phyloP scores from a whole-genome alignment of 768 basidiomycete species.

The Xerocomellus dryophilus region DNA sequence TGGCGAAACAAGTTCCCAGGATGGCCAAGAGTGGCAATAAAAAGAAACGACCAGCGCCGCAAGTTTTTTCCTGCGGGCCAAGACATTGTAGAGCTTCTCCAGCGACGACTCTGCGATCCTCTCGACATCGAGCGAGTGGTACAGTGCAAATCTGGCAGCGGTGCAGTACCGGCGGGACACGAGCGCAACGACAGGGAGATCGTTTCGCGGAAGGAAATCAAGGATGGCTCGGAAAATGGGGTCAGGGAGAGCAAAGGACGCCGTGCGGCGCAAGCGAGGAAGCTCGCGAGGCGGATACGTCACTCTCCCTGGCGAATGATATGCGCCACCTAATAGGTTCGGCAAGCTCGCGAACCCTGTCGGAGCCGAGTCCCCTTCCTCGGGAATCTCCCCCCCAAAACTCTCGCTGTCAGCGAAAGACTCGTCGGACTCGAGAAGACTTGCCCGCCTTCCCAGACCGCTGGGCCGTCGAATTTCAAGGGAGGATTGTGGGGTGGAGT shows the following conservation, averaged over 20 bases:
- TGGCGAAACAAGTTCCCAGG: conserved; percentile 4
- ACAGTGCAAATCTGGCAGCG: conserved; percentile 22
- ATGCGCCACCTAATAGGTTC: conserved; percentile 16
- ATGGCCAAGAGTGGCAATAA: conserved; percentile 23
- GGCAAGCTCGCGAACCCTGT: conserved; percentile 19
- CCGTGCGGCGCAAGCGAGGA: neutral
- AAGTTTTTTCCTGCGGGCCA: conserved; percentile 21
- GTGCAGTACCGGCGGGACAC: conserved; percentile 24
- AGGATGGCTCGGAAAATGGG: conserved; percentile 21
- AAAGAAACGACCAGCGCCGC: conserved; percentile 25
- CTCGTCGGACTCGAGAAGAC: conserved; percentile 19
- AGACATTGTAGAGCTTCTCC: conserved; percentile 17
- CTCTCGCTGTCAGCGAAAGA: conserved; percentile 12
- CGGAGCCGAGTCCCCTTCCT: neutral
- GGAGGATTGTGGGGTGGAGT: conserved; percentile 22
- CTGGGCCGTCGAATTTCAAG: conserved; percentile 34
- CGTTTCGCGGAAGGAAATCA: conserved; percentile 16
- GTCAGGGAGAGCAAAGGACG: conserved; percentile 13
- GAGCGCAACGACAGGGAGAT: conserved; percentile 23
- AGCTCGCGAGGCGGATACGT: neutral
- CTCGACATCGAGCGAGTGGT: conserved; percentile 22
- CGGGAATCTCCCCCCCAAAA: neutral
- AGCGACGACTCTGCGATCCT: conserved; percentile 9
- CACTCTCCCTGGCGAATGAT: conserved; percentile 1
- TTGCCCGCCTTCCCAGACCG: conserved; percentile 31